Percentiles rank a stretch among this genome's conserved stretches.
Evolutionary conservation across 2,329 filamentous ascomycete species (phyloP).

Genomic region (Stagonosporopsis rhizophila): DNA sequence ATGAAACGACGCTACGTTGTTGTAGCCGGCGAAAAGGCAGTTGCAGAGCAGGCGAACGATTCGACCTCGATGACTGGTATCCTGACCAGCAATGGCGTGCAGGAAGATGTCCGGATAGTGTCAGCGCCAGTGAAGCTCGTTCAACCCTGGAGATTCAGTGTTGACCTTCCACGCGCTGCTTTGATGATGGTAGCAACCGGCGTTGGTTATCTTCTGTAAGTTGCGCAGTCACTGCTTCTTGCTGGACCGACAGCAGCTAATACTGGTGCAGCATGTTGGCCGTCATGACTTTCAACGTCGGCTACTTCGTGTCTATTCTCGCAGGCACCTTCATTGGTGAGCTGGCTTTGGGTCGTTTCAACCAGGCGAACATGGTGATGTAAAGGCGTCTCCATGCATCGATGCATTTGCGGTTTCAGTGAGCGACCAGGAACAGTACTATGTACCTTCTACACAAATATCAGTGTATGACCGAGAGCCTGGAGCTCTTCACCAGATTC

Average conservation of each 20-base stretch:
- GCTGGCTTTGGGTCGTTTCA: conserved; percentile 76
- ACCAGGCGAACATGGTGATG: conserved; percentile 42
- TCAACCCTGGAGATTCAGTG: conserved; percentile 80
- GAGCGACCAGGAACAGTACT: background rate
- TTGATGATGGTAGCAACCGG: conserved; percentile 76
- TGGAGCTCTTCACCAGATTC: conserved; percentile 3
- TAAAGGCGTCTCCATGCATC: conserved; percentile 13
- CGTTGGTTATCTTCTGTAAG: conserved; percentile 85
- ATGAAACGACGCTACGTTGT: conserved; percentile 78
- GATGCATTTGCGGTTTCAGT: background rate
- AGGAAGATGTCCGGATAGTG: conserved; percentile 81
- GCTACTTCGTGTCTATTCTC: conserved; percentile 83
- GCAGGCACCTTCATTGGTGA: conserved; percentile 85
- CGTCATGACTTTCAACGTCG: conserved; percentile 88
- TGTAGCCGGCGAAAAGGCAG: conserved; percentile 68
- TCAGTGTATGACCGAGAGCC: background rate
- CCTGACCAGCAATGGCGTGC: conserved; percentile 75
- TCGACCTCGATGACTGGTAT: conserved; percentile 69
- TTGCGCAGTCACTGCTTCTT: conserved; percentile 32
- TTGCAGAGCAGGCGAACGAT: conserved; percentile 64
- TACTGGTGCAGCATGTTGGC: conserved; percentile 75
- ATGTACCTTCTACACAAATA: background rate
- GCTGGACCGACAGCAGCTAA: conserved; percentile 27
- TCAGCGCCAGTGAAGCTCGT: conserved; percentile 60
- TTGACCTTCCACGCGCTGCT: conserved; percentile 75